Percentiles rank a stretch among this genome's conserved stretches.
phyloP scores from a whole-genome alignment of 495 filamentous ascomycete genomes.

The Tetracladium setigerum region DNA sequence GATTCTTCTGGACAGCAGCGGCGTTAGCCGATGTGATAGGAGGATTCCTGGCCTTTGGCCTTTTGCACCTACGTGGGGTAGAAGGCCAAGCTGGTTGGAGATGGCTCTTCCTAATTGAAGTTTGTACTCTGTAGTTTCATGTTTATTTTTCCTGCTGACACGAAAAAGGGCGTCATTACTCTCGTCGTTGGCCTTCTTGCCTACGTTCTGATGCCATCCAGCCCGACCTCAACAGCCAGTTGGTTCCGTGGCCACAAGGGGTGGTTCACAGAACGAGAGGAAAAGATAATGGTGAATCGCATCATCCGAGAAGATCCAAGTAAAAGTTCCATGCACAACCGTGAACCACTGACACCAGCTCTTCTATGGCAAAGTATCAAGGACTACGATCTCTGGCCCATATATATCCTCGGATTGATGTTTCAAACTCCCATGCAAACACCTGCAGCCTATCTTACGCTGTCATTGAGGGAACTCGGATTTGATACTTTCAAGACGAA shows the following conservation, averaged over 20 bases:
- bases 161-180: slow-evolving; percentile 41
- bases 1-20: slow-evolving; percentile 70
- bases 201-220: slow-evolving; percentile 64
- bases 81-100: slow-evolving; percentile 64
- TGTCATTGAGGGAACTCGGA: slow-evolving; percentile 50
- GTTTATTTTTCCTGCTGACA: not conserved
- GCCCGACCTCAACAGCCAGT: slow-evolving; percentile 59
- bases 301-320: slow-evolving; percentile 65
- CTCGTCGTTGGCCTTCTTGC: slow-evolving; percentile 57
- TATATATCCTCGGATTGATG: slow-evolving; percentile 56
- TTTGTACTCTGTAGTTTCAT: not conserved
- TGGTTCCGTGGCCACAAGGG: slow-evolving; percentile 63
- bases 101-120: slow-evolving; percentile 56
- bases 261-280: slow-evolving; percentile 64
- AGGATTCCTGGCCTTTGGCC: slow-evolving; percentile 64
- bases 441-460: slow-evolving; percentile 51
- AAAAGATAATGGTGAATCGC: slow-evolving; percentile 69
- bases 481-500: slow-evolving; percentile 66
- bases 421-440: slow-evolving; percentile 51
- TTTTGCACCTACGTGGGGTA: slow-evolving; percentile 58
- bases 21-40: slow-evolving; percentile 57
- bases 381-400: slow-evolving; percentile 68
- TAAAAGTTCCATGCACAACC: slow-evolving; percentile 54
- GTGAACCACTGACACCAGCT: slow-evolving; percentile 53
- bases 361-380: slow-evolving; percentile 51